Base-by-base conservation (phyloP, 257 asterid species). In the Capsicum rhomboideum region DNA sequence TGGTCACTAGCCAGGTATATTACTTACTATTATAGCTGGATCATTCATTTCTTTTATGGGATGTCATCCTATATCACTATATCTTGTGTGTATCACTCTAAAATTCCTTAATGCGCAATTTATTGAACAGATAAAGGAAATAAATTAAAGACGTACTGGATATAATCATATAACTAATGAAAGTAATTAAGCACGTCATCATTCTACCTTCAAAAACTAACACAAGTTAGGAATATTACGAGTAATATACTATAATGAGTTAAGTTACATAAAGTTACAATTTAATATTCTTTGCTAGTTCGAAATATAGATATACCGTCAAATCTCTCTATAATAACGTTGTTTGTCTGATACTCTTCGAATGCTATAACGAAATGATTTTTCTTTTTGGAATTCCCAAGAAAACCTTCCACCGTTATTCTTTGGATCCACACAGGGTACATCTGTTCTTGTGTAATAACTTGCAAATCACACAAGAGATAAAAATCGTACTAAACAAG, bases 61-160 rank as follows among this genome's bases (percentile, higher is more conserved):
- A 64, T 53, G 31, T 56, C 77, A 58, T 23, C 53, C 20, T 83
- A 37, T 63, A 37, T 63, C 78, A 40, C 20, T 83, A 37, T 63
- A 37, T 63, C 78, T 74, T 74, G 28, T 69, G 46, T 18, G 71
- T 74, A 79, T 44, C 50, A 13, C 40, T 21, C 44, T 29, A 42
- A 74, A 82, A 71, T 82, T 78, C 26, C 79, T 82, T 85, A 49
- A 28, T 81, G 55, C 66, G 12, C 64, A 44, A 85, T 68, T 67
- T 23, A 23, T 13, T 71, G 54, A 40, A 40, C 5, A 50, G 13
- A 67, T 14, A 67, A 67, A 31, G n/a, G 9, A n/a, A 54, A 54
- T 5, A 54, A 16, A 14, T 34, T 1, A 16, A 40, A 4, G 44
- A 40, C 44, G 44, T 40, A 54, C 10, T 16, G 17, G 59, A 40